phyloP scores from a whole-genome alignment of 2,329 filamentous ascomycete genomes.

The Volutella citrinella region DNA sequence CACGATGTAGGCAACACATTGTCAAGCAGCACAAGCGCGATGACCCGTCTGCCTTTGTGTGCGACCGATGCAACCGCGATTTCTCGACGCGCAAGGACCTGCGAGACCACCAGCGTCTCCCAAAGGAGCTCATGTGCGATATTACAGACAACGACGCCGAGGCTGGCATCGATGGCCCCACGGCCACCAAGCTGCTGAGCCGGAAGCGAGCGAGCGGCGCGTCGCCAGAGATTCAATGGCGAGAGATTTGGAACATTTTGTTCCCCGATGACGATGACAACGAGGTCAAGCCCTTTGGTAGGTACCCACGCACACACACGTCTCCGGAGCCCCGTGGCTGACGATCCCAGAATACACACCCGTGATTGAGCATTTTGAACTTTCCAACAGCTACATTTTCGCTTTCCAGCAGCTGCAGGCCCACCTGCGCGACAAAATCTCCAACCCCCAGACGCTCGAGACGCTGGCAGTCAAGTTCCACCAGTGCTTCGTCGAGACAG shows the following conservation, averaged over 20 bases:
- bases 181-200: slow-evolving; percentile 37
- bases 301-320: too few relatives aligned
- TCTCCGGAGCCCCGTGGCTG: too few relatives aligned
- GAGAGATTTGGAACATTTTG: slow-evolving; percentile 40
- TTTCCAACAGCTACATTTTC: slow-evolving; percentile 31
- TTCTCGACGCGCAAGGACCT: slow-evolving; percentile 37
- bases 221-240: slow-evolving; percentile 37
- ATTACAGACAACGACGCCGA: slow-evolving; percentile 39
- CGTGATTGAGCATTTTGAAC: slow-evolving; percentile 41
- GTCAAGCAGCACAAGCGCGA: slow-evolving; percentile 42
- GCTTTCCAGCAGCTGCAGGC: slow-evolving; percentile 32
- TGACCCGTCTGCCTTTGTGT: slow-evolving; percentile 38
- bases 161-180: slow-evolving; percentile 38
- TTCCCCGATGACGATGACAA: slow-evolving; percentile 39
- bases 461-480: slow-evolving; percentile 38
- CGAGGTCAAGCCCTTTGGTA: slow-evolving; percentile 29
- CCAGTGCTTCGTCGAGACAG: slow-evolving; percentile 38
- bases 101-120: slow-evolving; percentile 37
- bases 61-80: slow-evolving; percentile 39
- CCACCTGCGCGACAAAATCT: slow-evolving; percentile 35
- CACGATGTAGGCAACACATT: slow-evolving; percentile 34
- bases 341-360: slow-evolving; percentile 38
- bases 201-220: slow-evolving; percentile 37
- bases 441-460: slow-evolving; percentile 36
- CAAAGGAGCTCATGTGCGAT: slow-evolving; percentile 41